Conservation (phyloP, 169 alveolate genomes). For the Eimeria tenella region DNA sequence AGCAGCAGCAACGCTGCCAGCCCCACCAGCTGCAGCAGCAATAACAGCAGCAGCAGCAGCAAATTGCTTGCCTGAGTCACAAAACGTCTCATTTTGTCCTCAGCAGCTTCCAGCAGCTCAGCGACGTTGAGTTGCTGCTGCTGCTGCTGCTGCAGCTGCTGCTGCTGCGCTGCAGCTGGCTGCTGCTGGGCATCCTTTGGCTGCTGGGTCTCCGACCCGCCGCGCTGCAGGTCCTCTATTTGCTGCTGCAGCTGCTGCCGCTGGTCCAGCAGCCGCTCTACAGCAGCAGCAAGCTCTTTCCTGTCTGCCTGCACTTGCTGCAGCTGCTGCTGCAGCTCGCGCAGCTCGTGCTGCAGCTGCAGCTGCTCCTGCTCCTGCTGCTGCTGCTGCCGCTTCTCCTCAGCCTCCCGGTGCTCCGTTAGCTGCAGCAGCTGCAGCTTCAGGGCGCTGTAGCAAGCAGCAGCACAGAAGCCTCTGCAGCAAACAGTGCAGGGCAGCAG, state of each 20-base stretch:
- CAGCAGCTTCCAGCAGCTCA: constrained; percentile 23
- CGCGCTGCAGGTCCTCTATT: constrained; percentile 21
- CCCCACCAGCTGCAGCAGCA: constrained; percentile 13
- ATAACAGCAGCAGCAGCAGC: constrained; percentile 18
- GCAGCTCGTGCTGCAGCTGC: constrained; percentile 67
- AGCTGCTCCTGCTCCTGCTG: constrained; percentile 60
- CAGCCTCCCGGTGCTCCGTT: constrained; percentile 72
- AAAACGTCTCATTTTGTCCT: constrained; percentile 54
- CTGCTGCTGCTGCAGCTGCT: neutral
- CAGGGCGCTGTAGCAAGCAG: constrained; percentile 54
- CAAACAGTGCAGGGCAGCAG: neutral
- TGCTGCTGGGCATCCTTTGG: constrained; percentile 14
- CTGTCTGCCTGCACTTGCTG: constrained; percentile 61
- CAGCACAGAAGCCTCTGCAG: neutral
- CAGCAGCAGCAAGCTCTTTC: constrained; percentile 70
- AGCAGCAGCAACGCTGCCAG: neutral
- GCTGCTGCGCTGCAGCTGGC: constrained; percentile 4
- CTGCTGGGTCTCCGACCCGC: neutral
- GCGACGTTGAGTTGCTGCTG: neutral
- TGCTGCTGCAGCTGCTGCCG: constrained; percentile 74
- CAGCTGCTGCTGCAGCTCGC: constrained; percentile 64
- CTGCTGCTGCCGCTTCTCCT: constrained; percentile 69
- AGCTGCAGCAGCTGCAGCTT: constrained; percentile 76
- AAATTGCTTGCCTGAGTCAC: constrained; percentile 15
- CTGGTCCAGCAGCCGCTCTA: constrained; percentile 69